phyloP scores from a whole-genome alignment of 257 asterid species.

The Nicotiana tomentosiformis region DNA sequence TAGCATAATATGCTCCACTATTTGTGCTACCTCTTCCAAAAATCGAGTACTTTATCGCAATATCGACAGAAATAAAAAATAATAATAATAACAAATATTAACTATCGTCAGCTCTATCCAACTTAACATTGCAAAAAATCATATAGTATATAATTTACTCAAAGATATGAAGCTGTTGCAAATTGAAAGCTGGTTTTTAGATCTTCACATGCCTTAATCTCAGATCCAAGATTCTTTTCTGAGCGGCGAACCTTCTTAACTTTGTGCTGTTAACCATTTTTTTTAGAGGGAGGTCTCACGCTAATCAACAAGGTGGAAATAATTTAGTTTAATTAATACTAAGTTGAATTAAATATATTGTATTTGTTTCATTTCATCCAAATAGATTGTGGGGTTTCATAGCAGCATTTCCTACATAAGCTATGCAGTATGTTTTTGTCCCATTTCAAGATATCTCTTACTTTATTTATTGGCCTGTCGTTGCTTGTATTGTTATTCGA shows the following conservation, averaged over 20 bases:
- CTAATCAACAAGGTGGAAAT: not conserved
- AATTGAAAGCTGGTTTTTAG: not conserved
- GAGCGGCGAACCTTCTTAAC: conserved; percentile 64
- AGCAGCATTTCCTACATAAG: not conserved
- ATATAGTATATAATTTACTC: not conserved
- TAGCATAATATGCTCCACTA: conserved; percentile 56
- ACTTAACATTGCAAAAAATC: conserved; percentile 1
- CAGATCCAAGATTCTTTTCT: conserved; percentile 48
- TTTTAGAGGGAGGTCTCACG: not conserved
- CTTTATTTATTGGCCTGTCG: not conserved
- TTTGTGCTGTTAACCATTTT: conserved; percentile 16
- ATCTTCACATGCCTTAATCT: conserved; percentile 28
- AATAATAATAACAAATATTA: no score
- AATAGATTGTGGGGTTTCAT: not conserved
- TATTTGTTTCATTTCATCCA: not conserved
- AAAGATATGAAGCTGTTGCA: not conserved
- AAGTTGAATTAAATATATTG: not conserved
- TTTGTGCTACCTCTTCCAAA: conserved; percentile 33
- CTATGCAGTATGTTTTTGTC: conserved; percentile 6
- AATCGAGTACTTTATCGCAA: conserved; percentile 15
- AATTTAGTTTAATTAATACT: not conserved
- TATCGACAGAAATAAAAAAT: not conserved
- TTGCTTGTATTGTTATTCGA: not conserved
- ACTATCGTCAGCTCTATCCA: not conserved
- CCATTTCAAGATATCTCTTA: conserved; percentile 1